Base-by-base conservation (phyloP, 2,329 filamentous ascomycete species). In the Fusarium tupiense region DNA sequence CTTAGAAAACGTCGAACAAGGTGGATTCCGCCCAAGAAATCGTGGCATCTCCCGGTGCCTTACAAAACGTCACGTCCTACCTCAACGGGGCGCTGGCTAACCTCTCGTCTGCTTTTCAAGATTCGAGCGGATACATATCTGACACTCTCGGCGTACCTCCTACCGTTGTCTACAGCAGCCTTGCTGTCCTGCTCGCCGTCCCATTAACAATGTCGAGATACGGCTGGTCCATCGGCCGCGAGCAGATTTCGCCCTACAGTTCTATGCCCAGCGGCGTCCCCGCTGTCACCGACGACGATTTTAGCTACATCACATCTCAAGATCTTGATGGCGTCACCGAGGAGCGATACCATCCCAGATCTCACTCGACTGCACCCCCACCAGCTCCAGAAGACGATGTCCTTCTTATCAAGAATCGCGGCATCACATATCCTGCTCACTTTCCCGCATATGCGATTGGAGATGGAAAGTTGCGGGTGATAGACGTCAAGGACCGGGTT, bases 291-390 rank as follows among this genome's bases (percentile, higher is more conserved):
- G 92, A 94, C 75, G 89, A 92, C 40, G 93, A 95, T 84, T 96
- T 91, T 82, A 92, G 90, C 80, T 95, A 96, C 85, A 95, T 95
- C 80, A 94, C 93, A n/a, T 91, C 91, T 35, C 90, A 93, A 77
- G 93, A 95, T 78, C 82, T 95, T 44, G 86, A 89, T 69, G 82
- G 85, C 79, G 80, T 79, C 70, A 80, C 74, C 70, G 77, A 82
- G 78, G 73, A 76, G 78, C 81, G 78, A n/a, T 86, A 87, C 71
- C 84, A 86, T 65, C 82, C 84, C 35, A 81, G 82, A 58, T 78
- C 81, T 47, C 80, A 78, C 56, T 80, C 83, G 35, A 77, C 80
- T 13, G 76, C 78, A 44, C 76, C 82, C 40, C 76, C 82, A 50
- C 81, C 79, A 68, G 80, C 78, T 46, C 83, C 80, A 73, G 91